These are phyloP conservation scores for Quercus agrifolia DNA, from an alignment of 306 rosid genomes.

Conservation along the genomic window DNA sequence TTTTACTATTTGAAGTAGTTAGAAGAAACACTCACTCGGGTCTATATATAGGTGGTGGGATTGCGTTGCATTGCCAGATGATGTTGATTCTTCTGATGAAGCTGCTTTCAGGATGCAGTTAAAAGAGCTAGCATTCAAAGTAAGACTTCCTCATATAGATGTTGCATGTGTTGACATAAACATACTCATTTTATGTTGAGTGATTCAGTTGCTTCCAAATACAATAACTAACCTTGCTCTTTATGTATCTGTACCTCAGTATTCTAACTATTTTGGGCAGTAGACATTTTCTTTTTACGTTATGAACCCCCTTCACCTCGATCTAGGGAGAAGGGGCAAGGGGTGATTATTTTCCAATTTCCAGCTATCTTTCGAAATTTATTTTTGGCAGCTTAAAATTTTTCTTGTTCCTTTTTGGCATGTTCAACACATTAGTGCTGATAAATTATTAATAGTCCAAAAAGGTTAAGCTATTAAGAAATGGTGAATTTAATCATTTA, in stretches of 20 bases:
- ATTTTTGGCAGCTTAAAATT: not conserved
- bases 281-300: not conserved
- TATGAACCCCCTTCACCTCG: too few species aligned
- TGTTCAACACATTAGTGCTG: not conserved
- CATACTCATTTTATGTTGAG: not conserved
- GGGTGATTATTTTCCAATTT: not conserved
- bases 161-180: not conserved
- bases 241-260: not conserved
- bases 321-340: too few species aligned
- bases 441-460: too few species aligned
- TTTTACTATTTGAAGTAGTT: constrained; percentile 13
- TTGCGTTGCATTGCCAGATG: constrained; percentile 84
- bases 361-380: not conserved
- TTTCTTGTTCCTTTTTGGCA: not conserved
- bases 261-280: not conserved
- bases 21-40: constrained; percentile 11
- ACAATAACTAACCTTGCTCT: not conserved
- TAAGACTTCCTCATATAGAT: constrained; percentile 34
- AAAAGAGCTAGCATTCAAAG: constrained; percentile 78
- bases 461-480: too few species aligned
- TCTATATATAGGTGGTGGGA: constrained; percentile 91
- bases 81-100: constrained; percentile 72
- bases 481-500: too few species aligned
- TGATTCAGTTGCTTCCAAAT: not conserved
- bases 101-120: constrained; percentile 71